These are phyloP conservation scores for Dioscorea zingiberensis DNA, from an alignment of 106 monocot species.

Conservation along the genomic window DNA sequence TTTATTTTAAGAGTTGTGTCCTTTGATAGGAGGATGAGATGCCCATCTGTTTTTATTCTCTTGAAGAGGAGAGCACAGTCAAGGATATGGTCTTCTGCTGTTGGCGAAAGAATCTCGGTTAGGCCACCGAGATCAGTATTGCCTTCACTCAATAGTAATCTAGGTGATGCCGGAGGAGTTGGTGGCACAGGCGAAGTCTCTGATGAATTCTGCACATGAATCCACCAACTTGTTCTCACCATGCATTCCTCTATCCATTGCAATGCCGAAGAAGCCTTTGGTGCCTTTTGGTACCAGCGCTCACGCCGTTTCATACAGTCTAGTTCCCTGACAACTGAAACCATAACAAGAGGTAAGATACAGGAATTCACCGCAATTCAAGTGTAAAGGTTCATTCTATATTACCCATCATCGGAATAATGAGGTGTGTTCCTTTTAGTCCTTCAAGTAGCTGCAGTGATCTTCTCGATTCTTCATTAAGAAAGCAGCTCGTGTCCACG, in stretches of 20 bases:
- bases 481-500: conserved; percentile 65
- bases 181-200: conserved; percentile 52
- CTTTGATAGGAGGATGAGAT: conserved; percentile 55
- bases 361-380: not conserved
- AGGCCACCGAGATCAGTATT: conserved; percentile 18
- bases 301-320: conserved; percentile 31
- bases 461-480: conserved; percentile 63
- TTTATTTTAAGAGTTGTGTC: conserved; percentile 77
- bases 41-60: conserved; percentile 35
- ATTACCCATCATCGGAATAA: conserved; percentile 85
- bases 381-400: not conserved
- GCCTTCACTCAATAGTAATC: conserved; percentile 6
- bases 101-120: conserved; percentile 74
- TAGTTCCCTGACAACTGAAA: conserved; percentile 32
- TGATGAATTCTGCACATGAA: conserved; percentile 81
- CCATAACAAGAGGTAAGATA: not conserved
- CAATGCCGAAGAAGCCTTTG: conserved; percentile 42
- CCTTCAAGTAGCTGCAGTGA: conserved; percentile 79
- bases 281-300: conserved; percentile 16
- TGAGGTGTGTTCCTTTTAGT: conserved; percentile 73
- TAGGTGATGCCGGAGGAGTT: conserved; percentile 47
- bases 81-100: conserved; percentile 81
- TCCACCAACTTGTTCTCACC: conserved; percentile 75
- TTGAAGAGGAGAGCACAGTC: conserved; percentile 68
- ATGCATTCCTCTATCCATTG: conserved; percentile 91